These are phyloP conservation scores for Solanum sejunctum DNA, from an alignment of 257 asterid genomes.

Conservation along the genomic window DNA sequence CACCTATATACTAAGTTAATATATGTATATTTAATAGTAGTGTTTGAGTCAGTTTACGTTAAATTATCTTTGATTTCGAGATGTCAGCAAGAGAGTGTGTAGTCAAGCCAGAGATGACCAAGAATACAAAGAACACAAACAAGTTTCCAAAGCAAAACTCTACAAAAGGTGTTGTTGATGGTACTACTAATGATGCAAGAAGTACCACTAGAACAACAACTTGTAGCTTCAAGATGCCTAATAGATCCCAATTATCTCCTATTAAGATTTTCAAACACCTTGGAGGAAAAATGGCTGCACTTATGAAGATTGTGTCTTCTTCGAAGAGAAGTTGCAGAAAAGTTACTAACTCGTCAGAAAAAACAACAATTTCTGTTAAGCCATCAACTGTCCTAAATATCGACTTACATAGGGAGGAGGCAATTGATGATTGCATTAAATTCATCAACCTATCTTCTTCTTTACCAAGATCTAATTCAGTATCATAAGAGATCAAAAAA, in stretches of 20 bases:
- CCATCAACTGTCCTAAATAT: neutral
- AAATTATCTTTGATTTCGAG: neutral
- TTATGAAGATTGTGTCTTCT: constrained; percentile 1
- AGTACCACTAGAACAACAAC: constrained; percentile 1
- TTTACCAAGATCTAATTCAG: constrained; percentile 35
- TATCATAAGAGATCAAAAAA: neutral
- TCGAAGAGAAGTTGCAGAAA: constrained; percentile 4
- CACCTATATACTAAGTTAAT: neutral
- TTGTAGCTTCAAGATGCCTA: constrained; percentile 20
- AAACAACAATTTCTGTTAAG: constrained; percentile 3
- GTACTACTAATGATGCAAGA: neutral
- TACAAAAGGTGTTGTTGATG: neutral
- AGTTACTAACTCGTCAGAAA: constrained; percentile 3
- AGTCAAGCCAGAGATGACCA: neutral
- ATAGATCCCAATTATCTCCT: constrained; percentile 12
- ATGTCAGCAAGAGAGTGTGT: neutral
- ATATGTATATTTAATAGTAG: neutral
- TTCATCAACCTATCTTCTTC: constrained; percentile 43
- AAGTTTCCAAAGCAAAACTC: neutral
- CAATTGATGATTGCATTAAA: constrained; percentile 44
- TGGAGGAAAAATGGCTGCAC: constrained; percentile 17
- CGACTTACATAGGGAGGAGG: constrained; percentile 49
- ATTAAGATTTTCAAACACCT: constrained; percentile 20
- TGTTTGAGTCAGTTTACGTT: neutral
- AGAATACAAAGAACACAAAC: neutral